A percentile compares a stretch with the other conserved stretches of the same genome.
phyloP scores from a whole-genome alignment of 257 asterid species.

The Nemophila menziesii region DNA sequence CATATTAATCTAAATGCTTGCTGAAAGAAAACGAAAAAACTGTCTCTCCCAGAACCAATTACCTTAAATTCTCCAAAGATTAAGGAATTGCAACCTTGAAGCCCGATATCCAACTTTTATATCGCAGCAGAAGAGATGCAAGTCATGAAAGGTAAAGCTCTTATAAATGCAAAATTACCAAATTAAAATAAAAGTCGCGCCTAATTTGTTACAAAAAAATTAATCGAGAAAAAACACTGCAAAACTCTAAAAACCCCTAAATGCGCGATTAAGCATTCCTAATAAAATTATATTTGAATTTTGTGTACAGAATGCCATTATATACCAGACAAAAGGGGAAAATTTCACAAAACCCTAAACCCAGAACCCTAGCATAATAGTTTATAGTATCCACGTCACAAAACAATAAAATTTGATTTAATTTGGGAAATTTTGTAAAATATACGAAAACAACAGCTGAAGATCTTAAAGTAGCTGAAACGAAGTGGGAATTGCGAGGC shows the following conservation, averaged over 20 bases:
- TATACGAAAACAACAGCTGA: no score
- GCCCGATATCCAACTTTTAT: not conserved
- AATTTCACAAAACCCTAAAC: slow-evolving; percentile 1
- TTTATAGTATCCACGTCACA: no score
- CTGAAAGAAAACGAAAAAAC: no score
- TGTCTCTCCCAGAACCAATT: no score
- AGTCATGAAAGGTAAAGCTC: not conserved
- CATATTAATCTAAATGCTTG: no score
- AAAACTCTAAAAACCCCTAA: slow-evolving; percentile 56
- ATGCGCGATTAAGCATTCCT: not conserved
- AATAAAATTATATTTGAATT: no score
- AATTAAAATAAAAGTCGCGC: not conserved
- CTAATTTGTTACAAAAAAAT: not conserved
- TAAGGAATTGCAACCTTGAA: not conserved
- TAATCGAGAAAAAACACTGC: slow-evolving; percentile 2
- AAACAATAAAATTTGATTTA: no score
- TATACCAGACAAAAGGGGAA: not conserved
- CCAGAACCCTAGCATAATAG: no score
- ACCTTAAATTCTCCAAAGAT: not conserved
- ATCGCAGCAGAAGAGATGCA: no score
- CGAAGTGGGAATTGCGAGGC: no score
- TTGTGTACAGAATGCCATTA: not conserved
- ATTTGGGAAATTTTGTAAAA: no score
- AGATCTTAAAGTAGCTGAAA: no score
- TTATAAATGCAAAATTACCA: not conserved